Conservation (phyloP, 2,329 filamentous ascomycete genomes). For the Exophiala bonariae region DNA sequence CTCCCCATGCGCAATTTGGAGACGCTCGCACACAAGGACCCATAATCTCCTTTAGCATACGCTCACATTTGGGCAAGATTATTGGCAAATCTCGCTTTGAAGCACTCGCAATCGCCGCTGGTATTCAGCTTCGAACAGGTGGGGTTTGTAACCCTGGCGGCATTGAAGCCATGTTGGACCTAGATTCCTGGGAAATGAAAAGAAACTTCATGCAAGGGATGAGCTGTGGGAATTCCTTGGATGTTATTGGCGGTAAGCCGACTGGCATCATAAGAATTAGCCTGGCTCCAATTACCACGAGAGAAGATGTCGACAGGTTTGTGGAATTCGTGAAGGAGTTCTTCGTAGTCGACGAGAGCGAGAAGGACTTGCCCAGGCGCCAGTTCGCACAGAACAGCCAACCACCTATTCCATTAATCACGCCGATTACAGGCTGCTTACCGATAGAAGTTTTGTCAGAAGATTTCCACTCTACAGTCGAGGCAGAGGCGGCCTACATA, state of each 20-base stretch:
- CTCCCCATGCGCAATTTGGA: slow-evolving; percentile 48
- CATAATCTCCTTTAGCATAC: slow-evolving; percentile 65
- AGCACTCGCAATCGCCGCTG: slow-evolving; percentile 53
- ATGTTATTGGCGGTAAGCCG: slow-evolving; percentile 80
- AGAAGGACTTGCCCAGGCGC: slow-evolving; percentile 28
- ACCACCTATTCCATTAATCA: background rate
- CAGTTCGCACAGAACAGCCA: background rate
- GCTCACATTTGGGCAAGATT: slow-evolving; percentile 52
- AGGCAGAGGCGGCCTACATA: background rate
- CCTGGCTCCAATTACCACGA: slow-evolving; percentile 83
- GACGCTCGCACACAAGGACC: slow-evolving; percentile 66
- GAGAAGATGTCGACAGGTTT: slow-evolving; percentile 70
- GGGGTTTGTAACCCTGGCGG: slow-evolving; percentile 59
- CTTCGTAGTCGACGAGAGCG: slow-evolving; percentile 49
- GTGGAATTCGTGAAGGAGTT: slow-evolving; percentile 72
- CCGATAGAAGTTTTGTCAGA: background rate
- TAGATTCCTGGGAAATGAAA: slow-evolving; percentile 78
- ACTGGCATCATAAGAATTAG: slow-evolving; percentile 84
- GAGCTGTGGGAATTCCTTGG: slow-evolving; percentile 78
- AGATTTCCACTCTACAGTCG: background rate
- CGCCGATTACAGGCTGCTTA: background rate
- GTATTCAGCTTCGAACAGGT: slow-evolving; percentile 63
- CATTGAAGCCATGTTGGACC: slow-evolving; percentile 67
- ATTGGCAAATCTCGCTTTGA: slow-evolving; percentile 63
- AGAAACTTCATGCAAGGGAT: slow-evolving; percentile 81